phyloP scores from a whole-genome alignment of 768 basidiomycete species.

The Astraeus odoratus region DNA sequence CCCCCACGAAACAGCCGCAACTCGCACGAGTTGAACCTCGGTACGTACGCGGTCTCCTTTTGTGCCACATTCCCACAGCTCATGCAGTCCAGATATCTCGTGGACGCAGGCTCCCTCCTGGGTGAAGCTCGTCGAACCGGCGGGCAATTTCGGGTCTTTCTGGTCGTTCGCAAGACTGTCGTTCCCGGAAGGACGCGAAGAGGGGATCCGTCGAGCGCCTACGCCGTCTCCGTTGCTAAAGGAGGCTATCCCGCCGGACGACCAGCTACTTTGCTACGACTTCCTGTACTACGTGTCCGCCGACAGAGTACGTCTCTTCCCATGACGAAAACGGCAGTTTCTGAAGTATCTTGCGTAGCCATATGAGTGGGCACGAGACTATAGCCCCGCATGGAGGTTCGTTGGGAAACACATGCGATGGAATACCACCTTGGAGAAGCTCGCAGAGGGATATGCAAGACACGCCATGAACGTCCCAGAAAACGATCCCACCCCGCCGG shows the following conservation, averaged over 20 bases:
- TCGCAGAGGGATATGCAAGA: slow-evolving; percentile 43
- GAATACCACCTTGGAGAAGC: slow-evolving; percentile 32
- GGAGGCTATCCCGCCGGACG: slow-evolving; percentile 13
- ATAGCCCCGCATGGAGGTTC: slow-evolving; percentile 53
- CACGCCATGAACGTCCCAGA: slow-evolving; percentile 34
- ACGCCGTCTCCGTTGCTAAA: slow-evolving; percentile 14
- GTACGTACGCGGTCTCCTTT: background rate
- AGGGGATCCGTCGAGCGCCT: slow-evolving; percentile 3
- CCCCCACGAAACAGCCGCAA: slow-evolving; percentile 8
- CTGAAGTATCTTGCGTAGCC: slow-evolving; percentile 27
- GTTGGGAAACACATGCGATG: slow-evolving; percentile 49
- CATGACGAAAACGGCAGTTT: background rate
- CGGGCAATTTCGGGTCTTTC: slow-evolving; percentile 17
- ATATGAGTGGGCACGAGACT: slow-evolving; percentile 50
- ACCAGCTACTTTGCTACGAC: slow-evolving; percentile 21
- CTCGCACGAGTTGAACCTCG: slow-evolving; percentile 4
- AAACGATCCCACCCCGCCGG: slow-evolving; percentile 39
- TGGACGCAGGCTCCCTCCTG: slow-evolving; percentile 19
- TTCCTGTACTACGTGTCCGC: slow-evolving; percentile 26
- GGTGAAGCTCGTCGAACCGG: slow-evolving; percentile 15
- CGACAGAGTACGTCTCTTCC: slow-evolving; percentile 32
- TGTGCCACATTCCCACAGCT: slow-evolving; percentile 8
- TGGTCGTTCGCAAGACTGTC: slow-evolving; percentile 21
- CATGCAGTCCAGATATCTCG: slow-evolving; percentile 26
- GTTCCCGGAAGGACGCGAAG: slow-evolving; percentile 15